Base-by-base conservation (phyloP, 495 filamentous ascomycete genomes). In the Xylaria telfairii region DNA sequence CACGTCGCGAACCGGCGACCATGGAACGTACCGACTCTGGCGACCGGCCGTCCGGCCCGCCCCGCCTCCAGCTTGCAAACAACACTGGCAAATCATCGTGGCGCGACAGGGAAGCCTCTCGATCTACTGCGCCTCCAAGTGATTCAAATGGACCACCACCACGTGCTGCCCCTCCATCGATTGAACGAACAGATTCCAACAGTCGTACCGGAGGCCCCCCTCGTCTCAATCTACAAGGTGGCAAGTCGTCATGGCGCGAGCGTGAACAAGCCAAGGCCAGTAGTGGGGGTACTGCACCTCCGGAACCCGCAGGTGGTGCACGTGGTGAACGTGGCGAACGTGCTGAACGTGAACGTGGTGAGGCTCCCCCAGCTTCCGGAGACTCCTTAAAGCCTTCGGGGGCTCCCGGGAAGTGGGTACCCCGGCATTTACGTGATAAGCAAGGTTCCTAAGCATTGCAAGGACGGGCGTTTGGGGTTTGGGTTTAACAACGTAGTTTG, bases 201-300 rank as follows among this genome's bases (percentile, higher is more conserved):
- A 90, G 90, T 67, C 83, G 87, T 51, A 81, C 85, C 34, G 67
- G 76, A 42, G 88, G 85, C 26, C 88, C 91, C 62, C 92, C 93
- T 26, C 89, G 88, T 71, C 86, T 96, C 77, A 84, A 85, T 68
- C 84, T 97, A 67, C 84, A 87, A 34, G 13, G 42, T 68, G 83
- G 79, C 76, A 90, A 89, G 79, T 82, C 88, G 42, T 89, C 85
- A 75, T 97, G 94, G 94, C 91, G 94, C 81, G 94, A 97, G n/a
- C 88, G 93, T 54, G 84, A 92, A 80, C 92, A 91, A 56, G 89
- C 89, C 72, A 93, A 88, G 80, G 79, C 81, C 66, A 79, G 84
- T 54, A 10, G 51, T 21, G 46, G 37, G n/a, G 67, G 57, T 44
- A 54, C 13, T 44, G 76, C 68, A 37, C 70, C 46, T 12, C 67